phyloP scores from a whole-genome alignment of 352 stramenopile species.

The Phytopythium oedochilum region DNA sequence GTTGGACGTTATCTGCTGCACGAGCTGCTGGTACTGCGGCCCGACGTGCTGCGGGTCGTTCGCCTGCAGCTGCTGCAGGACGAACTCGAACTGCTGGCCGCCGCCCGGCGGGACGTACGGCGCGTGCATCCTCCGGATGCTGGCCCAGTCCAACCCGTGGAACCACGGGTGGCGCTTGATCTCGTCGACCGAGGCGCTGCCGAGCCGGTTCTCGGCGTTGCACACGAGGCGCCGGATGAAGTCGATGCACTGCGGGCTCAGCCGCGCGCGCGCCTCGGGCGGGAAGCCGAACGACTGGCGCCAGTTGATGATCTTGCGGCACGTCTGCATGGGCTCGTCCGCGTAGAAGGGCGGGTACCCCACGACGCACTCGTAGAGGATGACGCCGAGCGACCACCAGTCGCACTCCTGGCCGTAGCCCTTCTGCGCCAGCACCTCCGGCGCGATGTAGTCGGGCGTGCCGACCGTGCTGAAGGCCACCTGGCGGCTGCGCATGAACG shows the following conservation, averaged over 20 bases:
- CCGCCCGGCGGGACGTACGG: constrained; percentile 87
- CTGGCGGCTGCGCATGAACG: constrained; percentile 56
- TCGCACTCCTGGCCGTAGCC: constrained; percentile 90
- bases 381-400: constrained; percentile 99
- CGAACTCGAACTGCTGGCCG: constrained; percentile 87
- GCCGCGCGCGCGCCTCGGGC: constrained; percentile 38
- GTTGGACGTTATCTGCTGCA: constrained; percentile 93
- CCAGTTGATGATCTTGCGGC: constrained; percentile 93
- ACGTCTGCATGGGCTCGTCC: constrained; percentile 96
- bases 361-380: constrained; percentile 99
- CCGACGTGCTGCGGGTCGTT: constrained; percentile 48
- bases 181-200: constrained; percentile 91
- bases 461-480: constrained; percentile 98
- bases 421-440: constrained; percentile 95
- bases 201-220: constrained; percentile 92
- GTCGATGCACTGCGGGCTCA: constrained; percentile 87
- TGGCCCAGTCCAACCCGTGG: constrained; percentile 90
- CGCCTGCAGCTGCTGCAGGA: constrained; percentile 90
- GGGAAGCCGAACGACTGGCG: constrained; percentile 83
- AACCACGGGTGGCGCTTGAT: constrained; percentile 99
- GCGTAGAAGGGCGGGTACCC: constrained; percentile 99
- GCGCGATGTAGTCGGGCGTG: constrained; percentile 99
- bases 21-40: constrained; percentile 81
- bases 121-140: constrained; percentile 74
- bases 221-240: constrained; percentile 93